Evolutionary conservation across 1,284 basidiomycete genomes (phyloP), one percentile per base, ranked within the genome.

Genomic region (Pisolithus thermaeus): DNA sequence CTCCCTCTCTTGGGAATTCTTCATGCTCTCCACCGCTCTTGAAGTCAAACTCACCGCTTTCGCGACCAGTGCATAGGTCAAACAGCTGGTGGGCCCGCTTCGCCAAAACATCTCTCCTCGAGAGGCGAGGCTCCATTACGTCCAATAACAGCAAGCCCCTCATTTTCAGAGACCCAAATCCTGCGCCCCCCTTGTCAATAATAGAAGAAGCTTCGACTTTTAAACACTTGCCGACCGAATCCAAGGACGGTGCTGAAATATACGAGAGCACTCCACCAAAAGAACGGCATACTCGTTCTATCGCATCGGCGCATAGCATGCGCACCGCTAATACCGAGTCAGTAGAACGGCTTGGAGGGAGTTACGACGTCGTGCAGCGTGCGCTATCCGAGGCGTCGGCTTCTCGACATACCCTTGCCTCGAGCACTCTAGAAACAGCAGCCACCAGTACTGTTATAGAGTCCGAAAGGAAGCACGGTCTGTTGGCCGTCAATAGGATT

Each of bases 81-180:
- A 69, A 75, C 56, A 72, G 62, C 43, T 78, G 77, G 76, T 79
- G 77, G 77, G 55, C 63, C 7, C 68, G 74, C 20, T 70, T 78
- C 53, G 60, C 73, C 8, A 70, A 70, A 56, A 65, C 73, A 3
- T 66, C 76, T 1, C 54, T 77, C 4, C 63, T 77, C 32, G 74
- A 76, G 36, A 69, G 72, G 45, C 67, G 67, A 14, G 56, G 65
- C 28, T 63, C 65, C 25, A 62, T 67, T 44, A 62, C 41, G 70
- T 77, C 54, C 80, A 78, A 9, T 3, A 42, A 12, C 23, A 25
- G 56, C 73, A 78, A 58, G 70, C 77, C 2, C 70, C 53, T 77
- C 14, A 81, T 85, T 27, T 79, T 89, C 62, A 77, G 84, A 38
- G 87, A 90, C 64, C 87, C 86, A 1, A 83, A 81, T 54, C 84